These are phyloP conservation scores for Saccharomycopsis babjevae DNA, from an alignment of 805 yeast genomes.

Conservation along the genomic window DNA sequence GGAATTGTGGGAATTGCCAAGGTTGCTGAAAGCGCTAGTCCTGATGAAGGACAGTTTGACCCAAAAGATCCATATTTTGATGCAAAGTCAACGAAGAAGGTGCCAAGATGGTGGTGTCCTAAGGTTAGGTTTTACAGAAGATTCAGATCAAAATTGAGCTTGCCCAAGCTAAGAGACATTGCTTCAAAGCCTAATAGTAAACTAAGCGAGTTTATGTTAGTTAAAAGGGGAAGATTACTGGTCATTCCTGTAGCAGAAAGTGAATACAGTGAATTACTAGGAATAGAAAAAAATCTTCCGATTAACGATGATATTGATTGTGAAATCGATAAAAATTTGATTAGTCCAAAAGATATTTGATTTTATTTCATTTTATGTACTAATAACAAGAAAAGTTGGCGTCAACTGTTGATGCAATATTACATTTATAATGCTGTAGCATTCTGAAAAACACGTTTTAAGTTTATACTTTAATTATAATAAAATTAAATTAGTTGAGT, in stretches of 20 bases:
- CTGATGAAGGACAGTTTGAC: constrained; percentile 34
- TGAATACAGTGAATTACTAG: constrained; percentile 32
- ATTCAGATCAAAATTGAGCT: constrained; percentile 32
- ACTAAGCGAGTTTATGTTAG: constrained; percentile 26
- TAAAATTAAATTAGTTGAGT: too few relatives aligned
- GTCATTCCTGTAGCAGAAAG: constrained; percentile 38
- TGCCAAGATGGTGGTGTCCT: constrained; percentile 50
- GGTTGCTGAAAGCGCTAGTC: constrained; percentile 28
- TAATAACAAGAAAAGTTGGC: neutral
- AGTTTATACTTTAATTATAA: too few relatives aligned
- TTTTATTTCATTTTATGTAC: neutral
- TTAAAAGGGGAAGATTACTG: constrained; percentile 41
- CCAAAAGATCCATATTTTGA: constrained; percentile 37
- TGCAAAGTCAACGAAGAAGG: constrained; percentile 31
- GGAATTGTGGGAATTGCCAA: constrained; percentile 44
- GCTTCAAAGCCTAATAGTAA: constrained; percentile 22
- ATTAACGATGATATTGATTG: constrained; percentile 28
- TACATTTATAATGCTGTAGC: too few relatives aligned
- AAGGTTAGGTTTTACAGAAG: constrained; percentile 36
- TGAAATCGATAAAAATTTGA: constrained; percentile 16
- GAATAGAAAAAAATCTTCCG: constrained; percentile 26
- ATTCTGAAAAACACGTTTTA: too few relatives aligned
- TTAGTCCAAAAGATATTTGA: neutral
- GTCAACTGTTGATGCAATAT: neutral
- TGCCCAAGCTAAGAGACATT: constrained; percentile 31